Evolutionary conservation across 2,329 filamentous ascomycete species (phyloP).

Genomic region (Exophiala bonariae): DNA sequence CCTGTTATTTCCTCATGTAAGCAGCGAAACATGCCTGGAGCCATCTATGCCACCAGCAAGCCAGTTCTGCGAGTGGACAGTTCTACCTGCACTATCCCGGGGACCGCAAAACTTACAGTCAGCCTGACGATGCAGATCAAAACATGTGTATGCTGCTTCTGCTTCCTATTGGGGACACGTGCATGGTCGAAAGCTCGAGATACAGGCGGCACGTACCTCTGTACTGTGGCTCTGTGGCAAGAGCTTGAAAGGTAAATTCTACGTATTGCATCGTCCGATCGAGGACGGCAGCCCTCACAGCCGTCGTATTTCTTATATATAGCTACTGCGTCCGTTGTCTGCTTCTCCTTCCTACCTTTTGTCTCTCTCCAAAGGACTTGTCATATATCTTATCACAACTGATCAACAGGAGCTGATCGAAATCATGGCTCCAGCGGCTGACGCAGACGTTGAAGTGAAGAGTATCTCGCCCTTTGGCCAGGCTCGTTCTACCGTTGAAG

Average conservation of each 20-base stretch:
- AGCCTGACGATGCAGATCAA: slow-evolving; percentile 4
- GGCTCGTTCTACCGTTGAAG: slow-evolving; percentile 65
- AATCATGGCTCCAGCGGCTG: slow-evolving; percentile 19
- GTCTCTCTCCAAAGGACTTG: not conserved
- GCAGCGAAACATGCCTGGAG: too few species aligned
- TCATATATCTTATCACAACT: not conserved
- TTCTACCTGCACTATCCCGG: too few species aligned
- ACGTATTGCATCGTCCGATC: not conserved
- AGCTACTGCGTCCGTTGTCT: not conserved
- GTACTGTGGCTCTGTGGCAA: not conserved
- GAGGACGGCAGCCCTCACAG: not conserved
- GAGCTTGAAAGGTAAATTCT: not conserved
- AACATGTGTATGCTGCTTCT: not conserved
- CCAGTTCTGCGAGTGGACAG: too few species aligned
- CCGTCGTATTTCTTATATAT: not conserved
- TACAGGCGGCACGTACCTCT: not conserved
- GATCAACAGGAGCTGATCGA: not conserved
- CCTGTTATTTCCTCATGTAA: too few species aligned
- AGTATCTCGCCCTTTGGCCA: slow-evolving; percentile 65
- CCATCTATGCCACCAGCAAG: too few species aligned
- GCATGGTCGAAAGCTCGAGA: not conserved
- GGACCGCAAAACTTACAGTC: not conserved
- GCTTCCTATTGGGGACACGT: not conserved
- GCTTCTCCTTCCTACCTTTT: not conserved
- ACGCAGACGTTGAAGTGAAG: slow-evolving; percentile 42